Conservation (phyloP, 1,284 basidiomycete species). For the Cystobasidiaceae sp. region DNA sequence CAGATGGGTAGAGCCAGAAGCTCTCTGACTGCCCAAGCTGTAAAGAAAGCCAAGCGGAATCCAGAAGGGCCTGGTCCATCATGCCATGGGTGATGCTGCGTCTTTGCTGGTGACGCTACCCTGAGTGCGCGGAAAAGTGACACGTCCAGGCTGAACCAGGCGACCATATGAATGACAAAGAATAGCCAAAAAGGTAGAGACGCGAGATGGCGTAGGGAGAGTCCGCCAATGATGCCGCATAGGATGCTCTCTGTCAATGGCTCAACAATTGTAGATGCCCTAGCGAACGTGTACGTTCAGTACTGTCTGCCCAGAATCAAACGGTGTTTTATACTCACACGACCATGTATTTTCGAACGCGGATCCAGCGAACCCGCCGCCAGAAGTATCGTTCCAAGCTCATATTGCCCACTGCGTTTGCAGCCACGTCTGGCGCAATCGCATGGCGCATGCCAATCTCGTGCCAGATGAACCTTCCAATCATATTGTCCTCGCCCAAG, state of each 20-base stretch:
- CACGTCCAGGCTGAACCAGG: constrained; percentile 43
- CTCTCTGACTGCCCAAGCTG: constrained; percentile 73
- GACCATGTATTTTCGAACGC: constrained; percentile 88
- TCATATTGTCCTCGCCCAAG: constrained; percentile 94
- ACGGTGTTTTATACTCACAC: constrained; percentile 44
- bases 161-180: constrained; percentile 36
- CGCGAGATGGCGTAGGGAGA: constrained; percentile 55
- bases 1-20: constrained; percentile 77
- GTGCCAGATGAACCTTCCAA: constrained; percentile 81
- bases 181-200: constrained; percentile 35
- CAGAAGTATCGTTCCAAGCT: constrained; percentile 71
- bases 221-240: constrained; percentile 60
- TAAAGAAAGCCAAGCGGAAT: constrained; percentile 54
- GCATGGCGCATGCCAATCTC: constrained; percentile 78
- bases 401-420: constrained; percentile 83
- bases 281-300: constrained; percentile 1
- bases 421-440: constrained; percentile 77
- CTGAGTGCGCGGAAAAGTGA: constrained; percentile 37
- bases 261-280: constrained; percentile 70
- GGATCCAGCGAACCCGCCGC: constrained; percentile 85
- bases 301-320: neutral
- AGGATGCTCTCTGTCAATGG: constrained; percentile 82
- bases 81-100: constrained; percentile 37
- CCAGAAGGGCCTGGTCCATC: constrained; percentile 46
- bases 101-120: constrained; percentile 35